phyloP scores from a whole-genome alignment of 2,329 filamentous ascomycete genomes.

The Calonectria pseudoturangicola region DNA sequence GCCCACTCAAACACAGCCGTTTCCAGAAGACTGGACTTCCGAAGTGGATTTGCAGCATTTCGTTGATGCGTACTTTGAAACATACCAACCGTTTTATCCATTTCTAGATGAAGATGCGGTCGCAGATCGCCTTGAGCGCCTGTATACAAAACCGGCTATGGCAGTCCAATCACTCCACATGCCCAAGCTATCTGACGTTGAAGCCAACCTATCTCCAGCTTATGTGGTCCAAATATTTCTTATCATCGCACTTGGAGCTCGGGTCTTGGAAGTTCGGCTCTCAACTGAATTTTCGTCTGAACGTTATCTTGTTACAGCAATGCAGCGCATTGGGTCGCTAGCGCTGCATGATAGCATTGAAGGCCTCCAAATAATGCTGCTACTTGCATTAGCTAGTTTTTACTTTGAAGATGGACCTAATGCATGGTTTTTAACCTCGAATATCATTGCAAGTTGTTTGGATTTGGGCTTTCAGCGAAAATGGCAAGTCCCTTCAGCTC shows the following conservation, averaged over 20 bases:
- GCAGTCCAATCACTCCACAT: slow-evolving; percentile 26
- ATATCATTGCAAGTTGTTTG: slow-evolving; percentile 43
- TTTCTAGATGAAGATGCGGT: slow-evolving; percentile 42
- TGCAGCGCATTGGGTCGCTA: slow-evolving; percentile 37
- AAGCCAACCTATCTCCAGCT: slow-evolving; percentile 28
- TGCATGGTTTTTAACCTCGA: slow-evolving; percentile 44
- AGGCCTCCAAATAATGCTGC: slow-evolving; percentile 44
- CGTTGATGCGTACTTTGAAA: slow-evolving; percentile 45
- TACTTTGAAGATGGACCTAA: slow-evolving; percentile 42
- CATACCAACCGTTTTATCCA: slow-evolving; percentile 42
- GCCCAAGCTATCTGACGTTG: slow-evolving; percentile 35
- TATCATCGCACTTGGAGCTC: slow-evolving; percentile 40
- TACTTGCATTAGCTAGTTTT: slow-evolving; percentile 39
- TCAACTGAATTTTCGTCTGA: slow-evolving; percentile 30
- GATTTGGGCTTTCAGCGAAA: slow-evolving; percentile 42
- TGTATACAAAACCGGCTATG: slow-evolving; percentile 32
- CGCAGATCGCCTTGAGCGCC: slow-evolving; percentile 27
- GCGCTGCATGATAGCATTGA: slow-evolving; percentile 42
- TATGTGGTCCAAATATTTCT: slow-evolving; percentile 41
- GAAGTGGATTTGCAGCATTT: slow-evolving; percentile 45
- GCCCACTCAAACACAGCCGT: slow-evolving; percentile 29
- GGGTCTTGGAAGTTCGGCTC: slow-evolving; percentile 31
- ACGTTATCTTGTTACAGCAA: slow-evolving; percentile 40
- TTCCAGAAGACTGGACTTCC: slow-evolving; percentile 39
- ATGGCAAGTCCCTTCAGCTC: slow-evolving; percentile 23